phyloP scores from a whole-genome alignment of 352 stramenopile genomes.

The Phytophthora multivora region DNA sequence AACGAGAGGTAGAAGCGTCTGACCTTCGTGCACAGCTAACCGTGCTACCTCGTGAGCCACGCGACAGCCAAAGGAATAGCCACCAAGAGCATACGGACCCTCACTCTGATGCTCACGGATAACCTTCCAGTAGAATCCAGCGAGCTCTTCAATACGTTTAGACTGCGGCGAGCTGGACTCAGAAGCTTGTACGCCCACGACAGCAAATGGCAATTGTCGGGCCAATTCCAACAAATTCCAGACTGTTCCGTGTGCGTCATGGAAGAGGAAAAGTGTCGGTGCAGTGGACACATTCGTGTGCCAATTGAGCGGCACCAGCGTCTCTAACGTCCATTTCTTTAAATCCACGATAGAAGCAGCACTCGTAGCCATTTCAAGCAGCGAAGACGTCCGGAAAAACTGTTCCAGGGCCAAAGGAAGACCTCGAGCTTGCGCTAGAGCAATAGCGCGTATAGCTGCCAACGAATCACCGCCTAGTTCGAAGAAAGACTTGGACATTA shows the following conservation, averaged over 20 bases:
- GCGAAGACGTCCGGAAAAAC: conserved; percentile 46
- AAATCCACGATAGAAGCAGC: conserved; percentile 24
- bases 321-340: conserved; percentile 11
- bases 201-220: conserved; percentile 35
- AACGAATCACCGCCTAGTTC: conserved; percentile 73
- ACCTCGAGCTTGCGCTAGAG: conserved; percentile 52
- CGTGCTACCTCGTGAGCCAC: conserved; percentile 50
- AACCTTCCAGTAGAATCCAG: conserved; percentile 39
- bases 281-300: background rate
- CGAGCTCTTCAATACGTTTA: conserved; percentile 43
- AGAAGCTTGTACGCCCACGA: conserved; percentile 44
- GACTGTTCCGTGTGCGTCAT: conserved; percentile 58
- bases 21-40: conserved; percentile 31
- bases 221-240: conserved; percentile 66
- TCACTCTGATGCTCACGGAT: conserved; percentile 35
- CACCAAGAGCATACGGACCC: conserved; percentile 52
- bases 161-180: background rate
- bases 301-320: conserved; percentile 50
- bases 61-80: conserved; percentile 71
- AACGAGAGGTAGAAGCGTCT: conserved; percentile 37
- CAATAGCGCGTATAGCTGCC: conserved; percentile 65
- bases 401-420: conserved; percentile 48
- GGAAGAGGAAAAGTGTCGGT: conserved; percentile 51
- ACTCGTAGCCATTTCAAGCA: conserved; percentile 45
- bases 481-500: conserved; percentile 56